Percentiles rank a stretch among this genome's conserved stretches.
Conservation (phyloP, 2,329 filamentous ascomycete genomes). For the Aspergillus costaricaensis region DNA sequence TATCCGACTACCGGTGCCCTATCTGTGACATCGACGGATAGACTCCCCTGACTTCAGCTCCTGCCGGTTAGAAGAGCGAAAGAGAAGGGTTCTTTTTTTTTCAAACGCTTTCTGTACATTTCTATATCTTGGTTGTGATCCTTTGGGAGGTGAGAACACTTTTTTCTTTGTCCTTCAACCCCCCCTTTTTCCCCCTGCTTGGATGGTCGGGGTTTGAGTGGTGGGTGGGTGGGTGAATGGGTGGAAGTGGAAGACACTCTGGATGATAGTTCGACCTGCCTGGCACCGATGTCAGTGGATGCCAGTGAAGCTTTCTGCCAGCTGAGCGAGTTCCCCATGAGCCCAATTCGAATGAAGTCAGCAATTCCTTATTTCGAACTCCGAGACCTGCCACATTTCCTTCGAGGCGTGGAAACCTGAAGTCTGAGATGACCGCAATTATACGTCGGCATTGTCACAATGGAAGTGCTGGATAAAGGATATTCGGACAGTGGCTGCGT, state of each 20-base stretch:
- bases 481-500: not conserved
- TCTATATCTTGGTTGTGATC: constrained; percentile 26
- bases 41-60: constrained; percentile 38
- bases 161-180: constrained; percentile 13
- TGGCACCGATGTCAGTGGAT: not conserved
- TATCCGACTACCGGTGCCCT: constrained; percentile 34
- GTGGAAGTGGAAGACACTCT: not conserved
- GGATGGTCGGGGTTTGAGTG: not conserved
- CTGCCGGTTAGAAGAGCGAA: constrained; percentile 43
- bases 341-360: constrained; percentile 14
- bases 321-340: constrained; percentile 9
- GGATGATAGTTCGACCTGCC: constrained; percentile 1
- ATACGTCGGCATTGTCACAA: not conserved
- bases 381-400: constrained; percentile 6
- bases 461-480: not conserved
- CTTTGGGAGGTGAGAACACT: constrained; percentile 27
- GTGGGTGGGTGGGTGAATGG: not conserved
- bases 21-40: constrained; percentile 35
- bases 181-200: not conserved
- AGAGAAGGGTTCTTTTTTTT: constrained; percentile 31
- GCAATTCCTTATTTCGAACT: constrained; percentile 13
- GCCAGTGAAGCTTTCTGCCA: constrained; percentile 7
- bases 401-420: constrained; percentile 3
- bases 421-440: not conserved
- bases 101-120: constrained; percentile 29